Evolutionary conservation across 2,329 filamentous ascomycete species (phyloP), one percentile per base, ranked within the genome.

Genomic region (Helminthosporium solani): DNA sequence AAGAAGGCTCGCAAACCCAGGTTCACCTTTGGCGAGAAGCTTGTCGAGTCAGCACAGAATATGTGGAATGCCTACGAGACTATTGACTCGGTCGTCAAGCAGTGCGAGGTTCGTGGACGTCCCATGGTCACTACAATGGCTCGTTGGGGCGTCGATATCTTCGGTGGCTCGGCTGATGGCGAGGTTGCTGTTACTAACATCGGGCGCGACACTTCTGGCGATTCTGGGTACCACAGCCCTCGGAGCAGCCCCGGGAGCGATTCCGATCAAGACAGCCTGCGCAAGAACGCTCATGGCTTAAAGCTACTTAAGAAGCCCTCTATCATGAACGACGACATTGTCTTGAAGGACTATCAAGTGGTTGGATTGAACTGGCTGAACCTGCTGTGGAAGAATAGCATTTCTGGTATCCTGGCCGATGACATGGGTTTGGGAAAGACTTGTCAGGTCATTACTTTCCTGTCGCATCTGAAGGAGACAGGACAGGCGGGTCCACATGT

Each of bases 401-500:
- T 95, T 41, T 92, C 89, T 36, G 92, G 90, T 52, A 97, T 99
- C 46, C 77, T 99, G 15, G 94, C 94, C 1, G 94, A 99, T 66
- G 94, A 99, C 66, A 99, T 99, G 94, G 94, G 88, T 41, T 61
- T 83, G 33, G 94, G 94, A 36, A 99, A 99, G 76, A 99, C 94
- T 0, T 96, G 90, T 60, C 92, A 99, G 63, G 90, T 97, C 51
- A 96, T 99, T 57, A 85, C 90, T 0, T 90, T 99, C 60, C 78
- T 99, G 36, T 87, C 90, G 14, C 86, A 96, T 59, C 76, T 99
- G 20, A 83, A 88, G 14, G 83, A 90, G 62, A 81, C 81, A 23
- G 82, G 73, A 52, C 78, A 74, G 64, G 82, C 63, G 75, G 90
- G 88, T 61, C 90, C 75, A 74, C 83, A 96, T 65, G 74, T 99